Base-by-base conservation (phyloP, 169 alveolate species). In the Hepatocystis sp. region DNA sequence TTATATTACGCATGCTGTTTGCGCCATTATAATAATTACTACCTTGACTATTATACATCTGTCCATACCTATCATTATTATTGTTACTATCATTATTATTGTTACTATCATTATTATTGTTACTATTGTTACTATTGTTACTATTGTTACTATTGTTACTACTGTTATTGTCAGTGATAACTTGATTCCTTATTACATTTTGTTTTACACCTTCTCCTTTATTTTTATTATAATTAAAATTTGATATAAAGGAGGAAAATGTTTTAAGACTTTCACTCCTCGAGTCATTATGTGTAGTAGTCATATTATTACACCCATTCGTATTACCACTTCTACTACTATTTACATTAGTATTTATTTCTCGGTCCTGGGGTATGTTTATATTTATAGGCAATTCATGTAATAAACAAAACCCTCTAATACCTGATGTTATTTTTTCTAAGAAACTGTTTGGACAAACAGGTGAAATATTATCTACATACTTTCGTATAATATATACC, bases 401-500 rank as follows among this genome's bases (percentile, higher is more conserved):
- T 17, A 78, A 44, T 4, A 78, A 27, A 64, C 89, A 78, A 34
- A 78, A 78, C 0, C 89, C 89, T 19, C 89, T 36, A 40, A 78
- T 42, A 2, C 89, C 89, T 32, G 78, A 63, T 15, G 39, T 64
- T 2, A 78, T 25, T 39, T 78, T 78, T 49, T 78, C 89, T 52
- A 78, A 30, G 34, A 78, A 78, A 28, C 28, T 2, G 40, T 78
- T 78, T 23, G 89, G 81, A 23, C 89, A 78, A 13, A 78, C 27
- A 23, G 89, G 89, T 0, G 89, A 78, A 15, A 78, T 61, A 2
- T 78, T 78, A 78, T 78, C 53, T 2, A 78, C 84, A 49, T 78
- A 67, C 13, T 78, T 78, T 36, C 89, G 44, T 23, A 78, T 78
- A 39, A 78, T 27, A 32, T 60, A 66, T 0, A 78, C 89, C 2